Conservation (phyloP, 352 stramenopile genomes). For the Phytophthora constricta region DNA sequence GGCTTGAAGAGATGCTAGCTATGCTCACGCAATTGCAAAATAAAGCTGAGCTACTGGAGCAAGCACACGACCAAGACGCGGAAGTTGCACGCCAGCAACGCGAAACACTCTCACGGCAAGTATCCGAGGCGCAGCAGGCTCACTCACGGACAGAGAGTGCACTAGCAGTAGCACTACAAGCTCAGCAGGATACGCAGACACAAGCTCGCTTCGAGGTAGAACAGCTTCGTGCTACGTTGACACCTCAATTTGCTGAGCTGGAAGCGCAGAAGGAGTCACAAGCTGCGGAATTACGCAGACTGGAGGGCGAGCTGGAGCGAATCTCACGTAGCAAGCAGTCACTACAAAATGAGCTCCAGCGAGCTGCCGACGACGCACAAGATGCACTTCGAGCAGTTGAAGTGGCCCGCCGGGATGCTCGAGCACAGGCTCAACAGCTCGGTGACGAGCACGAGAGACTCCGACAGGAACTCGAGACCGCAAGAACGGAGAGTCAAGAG, state of each 20-base stretch:
- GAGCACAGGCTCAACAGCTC: conserved; percentile 48
- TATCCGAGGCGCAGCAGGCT: conserved; percentile 29
- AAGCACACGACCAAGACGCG: conserved; percentile 48
- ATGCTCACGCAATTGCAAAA: conserved; percentile 64
- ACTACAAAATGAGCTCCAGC: conserved; percentile 64
- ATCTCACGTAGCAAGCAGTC: conserved; percentile 45
- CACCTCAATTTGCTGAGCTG: conserved; percentile 33
- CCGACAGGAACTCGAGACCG: conserved; percentile 58
- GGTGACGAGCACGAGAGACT: conserved; percentile 49
- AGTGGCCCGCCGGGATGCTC: conserved; percentile 61
- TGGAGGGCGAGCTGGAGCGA: conserved; percentile 60
- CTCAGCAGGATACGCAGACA: conserved; percentile 27
- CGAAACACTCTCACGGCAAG: conserved; percentile 21
- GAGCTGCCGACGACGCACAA: conserved; percentile 58
- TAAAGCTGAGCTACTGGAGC: conserved; percentile 57
- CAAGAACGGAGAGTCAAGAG: conserved; percentile 49
- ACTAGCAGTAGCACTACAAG: conserved; percentile 19
- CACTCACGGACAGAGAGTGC: conserved; percentile 25
- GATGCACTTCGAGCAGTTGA: conserved; percentile 69
- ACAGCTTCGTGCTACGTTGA: conserved; percentile 33
- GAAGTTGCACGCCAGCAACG: conserved; percentile 38
- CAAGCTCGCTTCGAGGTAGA: conserved; percentile 34
- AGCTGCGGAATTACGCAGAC: conserved; percentile 45
- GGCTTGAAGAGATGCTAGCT: conserved; percentile 70
- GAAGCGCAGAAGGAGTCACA: conserved; percentile 37